Base-by-base conservation (phyloP, 495 filamentous ascomycete genomes). In the Articulospora tetracladia region DNA sequence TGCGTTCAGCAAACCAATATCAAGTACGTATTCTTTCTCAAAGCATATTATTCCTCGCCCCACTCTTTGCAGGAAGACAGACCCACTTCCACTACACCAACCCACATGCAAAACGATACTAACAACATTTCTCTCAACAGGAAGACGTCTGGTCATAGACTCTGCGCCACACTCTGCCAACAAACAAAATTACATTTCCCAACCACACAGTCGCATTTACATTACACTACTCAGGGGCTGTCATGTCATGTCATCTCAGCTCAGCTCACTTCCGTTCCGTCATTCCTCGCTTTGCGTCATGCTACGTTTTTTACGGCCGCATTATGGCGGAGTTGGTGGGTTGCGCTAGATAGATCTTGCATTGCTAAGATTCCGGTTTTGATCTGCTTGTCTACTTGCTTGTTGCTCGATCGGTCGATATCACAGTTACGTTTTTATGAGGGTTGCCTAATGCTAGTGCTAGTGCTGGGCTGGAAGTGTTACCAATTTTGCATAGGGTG, bases 1-100 rank as follows among this genome's bases (percentile, higher is more conserved):
- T 99, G 91, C 85, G 95, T 64, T 85, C 87, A 58, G 83, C 86
- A 65, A 96, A 96, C 70, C 89, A 93, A 73, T 99, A 99, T 81
- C 94, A 98, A 79, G 94, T 85, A 78, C 41, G 66, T 59, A 34
- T 32, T 15, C 19, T 28, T 0, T 26, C 27, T 47, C 12, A 48
- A 11, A n/a, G n/a, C n/a, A 11, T 30, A n/a, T 44, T 32, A n/a
- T 11, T 26, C 39, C 41, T 22, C n/a, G 15, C 39, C 39, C 30
- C 30, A 36, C 27, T 12, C 34, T 27, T 32, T 17, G 25, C 7
- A 2, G 49, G n/a, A n/a, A n/a, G n/a, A n/a, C n/a, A n/a, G n/a
- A n/a, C 30, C 30, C 30, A 32, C 30, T 13, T 13, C 30, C 30
- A 32, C 30, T 32, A 32, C 30, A 6, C 28, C 51, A 0, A 17